Evolutionary conservation across 2,329 filamentous ascomycete genomes (phyloP), one percentile per base, ranked within the genome.

Genomic region (Onygena corvina): DNA sequence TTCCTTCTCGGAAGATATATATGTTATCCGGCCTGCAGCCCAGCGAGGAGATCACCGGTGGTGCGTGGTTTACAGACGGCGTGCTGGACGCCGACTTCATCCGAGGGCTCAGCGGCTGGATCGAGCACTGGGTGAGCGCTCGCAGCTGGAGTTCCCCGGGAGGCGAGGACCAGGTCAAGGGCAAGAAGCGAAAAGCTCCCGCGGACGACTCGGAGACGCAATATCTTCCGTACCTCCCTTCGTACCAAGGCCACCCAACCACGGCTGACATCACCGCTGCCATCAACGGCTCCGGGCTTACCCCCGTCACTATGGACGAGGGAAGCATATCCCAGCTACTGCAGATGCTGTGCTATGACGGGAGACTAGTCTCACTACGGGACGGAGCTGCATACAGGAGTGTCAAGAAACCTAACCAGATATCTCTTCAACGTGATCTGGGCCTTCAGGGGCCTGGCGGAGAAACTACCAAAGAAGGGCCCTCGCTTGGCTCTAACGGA

Each of bases 1-100:
- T 85, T 61, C 86, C 87, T 23, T 85, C 83, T 57, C 84, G 92
- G 63, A 94, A 94, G 69, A 94, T 94, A 77, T 98, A 92, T 74
- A 94, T 98, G 76, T 82, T 94, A 61, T 80, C 83, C 48, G 82
- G 83, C 54, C 77, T 98, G 53, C 79, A 81, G 8, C 90, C 92
- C 0, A 86, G 83, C 48, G 89, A 95, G 54, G 84, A 92, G 53
- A 86, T 93, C 42, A 94, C 88, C 0, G 92, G 92, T 44, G 92
- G 92, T 1, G 84, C 87, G 6, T 98, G 90, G 86, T 95, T 92
- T 65, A 89, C 86, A 5, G 88, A 94, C 54, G 86, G 87, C 47
- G 84, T 89, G 56, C 76, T 96, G 9, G 92, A 98, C 66, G 82
- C 85, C 55, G 84, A 84, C 51, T 86, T 98, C 63, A 89, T 96